Evolutionary conservation across 1,139 yeast genomes (phyloP).

Genomic region (Kurtzmaniella quercitrusa): DNA sequence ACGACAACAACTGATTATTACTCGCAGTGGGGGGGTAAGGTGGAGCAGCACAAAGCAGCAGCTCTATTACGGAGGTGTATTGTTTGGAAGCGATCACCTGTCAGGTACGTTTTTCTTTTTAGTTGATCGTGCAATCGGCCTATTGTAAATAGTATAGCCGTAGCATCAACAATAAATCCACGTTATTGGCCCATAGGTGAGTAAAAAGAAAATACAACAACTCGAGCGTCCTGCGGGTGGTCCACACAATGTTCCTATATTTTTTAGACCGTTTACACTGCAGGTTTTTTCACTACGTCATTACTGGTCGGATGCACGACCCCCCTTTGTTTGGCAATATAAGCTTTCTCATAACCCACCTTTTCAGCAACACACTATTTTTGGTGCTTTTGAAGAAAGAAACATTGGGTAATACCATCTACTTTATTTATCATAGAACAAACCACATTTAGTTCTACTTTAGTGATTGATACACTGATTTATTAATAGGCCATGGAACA

Average conservation of each 20-base stretch:
- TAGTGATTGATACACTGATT: too few relatives aligned
- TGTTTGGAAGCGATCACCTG: too few relatives aligned
- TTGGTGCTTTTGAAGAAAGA: not conserved
- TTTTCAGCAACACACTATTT: slow-evolving; percentile 1
- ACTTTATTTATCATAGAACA: not conserved
- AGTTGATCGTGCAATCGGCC: too few relatives aligned
- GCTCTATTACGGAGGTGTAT: too few relatives aligned
- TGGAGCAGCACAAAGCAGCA: too few relatives aligned
- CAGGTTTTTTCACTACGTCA: not conserved
- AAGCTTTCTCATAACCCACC: not conserved
- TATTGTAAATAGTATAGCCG: too few relatives aligned
- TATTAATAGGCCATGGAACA: slow-evolving; percentile 2
- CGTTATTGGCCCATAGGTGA: too few relatives aligned
- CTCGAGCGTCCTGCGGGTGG: not conserved
- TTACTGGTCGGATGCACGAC: not conserved
- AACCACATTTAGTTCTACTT: not conserved
- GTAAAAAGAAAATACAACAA: too few relatives aligned
- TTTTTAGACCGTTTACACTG: not conserved
- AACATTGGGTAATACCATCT: not conserved
- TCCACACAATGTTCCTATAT: not conserved
- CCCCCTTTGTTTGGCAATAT: slow-evolving; percentile 2
- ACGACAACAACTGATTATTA: too few relatives aligned
- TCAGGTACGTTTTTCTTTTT: too few relatives aligned
- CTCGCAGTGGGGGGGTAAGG: too few relatives aligned
- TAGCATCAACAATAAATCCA: too few relatives aligned